Evolutionary conservation across 1,284 basidiomycete species (phyloP).

Genomic region (Malassezia globosa): DNA sequence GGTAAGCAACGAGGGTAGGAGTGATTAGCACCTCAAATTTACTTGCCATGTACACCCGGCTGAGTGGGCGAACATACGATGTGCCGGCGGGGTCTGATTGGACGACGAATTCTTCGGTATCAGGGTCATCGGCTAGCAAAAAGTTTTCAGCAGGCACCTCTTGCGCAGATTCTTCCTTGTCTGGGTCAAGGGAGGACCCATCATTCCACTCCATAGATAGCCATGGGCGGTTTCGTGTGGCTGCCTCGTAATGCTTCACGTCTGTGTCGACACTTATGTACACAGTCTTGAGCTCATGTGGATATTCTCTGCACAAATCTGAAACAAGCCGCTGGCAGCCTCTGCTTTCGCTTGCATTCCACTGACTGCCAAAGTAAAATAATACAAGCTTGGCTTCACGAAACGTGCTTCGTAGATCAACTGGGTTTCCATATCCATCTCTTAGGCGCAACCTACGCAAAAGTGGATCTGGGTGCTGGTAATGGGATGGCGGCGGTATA

Average conservation of each 20-base stretch:
- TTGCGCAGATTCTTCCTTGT: not conserved
- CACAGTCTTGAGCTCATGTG: slow-evolving; percentile 41
- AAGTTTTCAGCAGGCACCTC: slow-evolving; percentile 20
- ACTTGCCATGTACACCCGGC: slow-evolving; percentile 47
- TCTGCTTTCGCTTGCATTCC: slow-evolving; percentile 29
- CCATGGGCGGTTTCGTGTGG: slow-evolving; percentile 39
- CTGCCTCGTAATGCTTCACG: slow-evolving; percentile 39
- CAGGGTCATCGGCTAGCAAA: slow-evolving; percentile 46
- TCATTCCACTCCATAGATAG: slow-evolving; percentile 48
- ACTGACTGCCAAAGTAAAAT: slow-evolving; percentile 48
- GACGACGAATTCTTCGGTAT: slow-evolving; percentile 44
- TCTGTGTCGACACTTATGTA: slow-evolving; percentile 47
- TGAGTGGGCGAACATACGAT: slow-evolving; percentile 47
- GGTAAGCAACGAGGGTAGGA: slow-evolving; percentile 46
- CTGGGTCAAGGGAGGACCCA: slow-evolving; percentile 31
- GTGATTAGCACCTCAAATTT: slow-evolving; percentile 47
- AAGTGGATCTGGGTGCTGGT: slow-evolving; percentile 47
- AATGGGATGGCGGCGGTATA: slow-evolving; percentile 36
- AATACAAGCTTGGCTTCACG: slow-evolving; percentile 44
- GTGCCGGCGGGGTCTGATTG: slow-evolving; percentile 33
- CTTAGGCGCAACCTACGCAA: slow-evolving; percentile 44
- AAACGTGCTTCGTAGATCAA: slow-evolving; percentile 39
- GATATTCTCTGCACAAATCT: slow-evolving; percentile 33
- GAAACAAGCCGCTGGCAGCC: slow-evolving; percentile 31
- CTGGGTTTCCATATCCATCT: slow-evolving; percentile 36